phyloP scores from a whole-genome alignment of 169 alveolate species.

The Cryptosporidium sp. region DNA sequence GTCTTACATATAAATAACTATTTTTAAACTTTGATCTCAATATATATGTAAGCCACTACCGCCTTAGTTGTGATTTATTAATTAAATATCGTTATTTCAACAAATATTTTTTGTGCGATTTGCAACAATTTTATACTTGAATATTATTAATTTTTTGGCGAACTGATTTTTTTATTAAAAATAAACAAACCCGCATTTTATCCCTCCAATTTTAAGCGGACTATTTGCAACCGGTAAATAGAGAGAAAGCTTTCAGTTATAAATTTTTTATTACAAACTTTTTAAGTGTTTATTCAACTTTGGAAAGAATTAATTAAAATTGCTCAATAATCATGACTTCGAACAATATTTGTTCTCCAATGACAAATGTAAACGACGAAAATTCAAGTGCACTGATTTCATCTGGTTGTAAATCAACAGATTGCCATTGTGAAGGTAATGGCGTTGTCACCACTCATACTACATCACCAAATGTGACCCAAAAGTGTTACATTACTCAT shows the following conservation, averaged over 20 bases:
- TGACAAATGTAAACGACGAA: slow-evolving; percentile 13
- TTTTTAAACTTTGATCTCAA: not conserved
- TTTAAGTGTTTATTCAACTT: not conserved
- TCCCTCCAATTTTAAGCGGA: slow-evolving; percentile 17
- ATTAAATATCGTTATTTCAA: not conserved
- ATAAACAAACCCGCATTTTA: not conserved
- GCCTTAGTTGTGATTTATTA: not conserved
- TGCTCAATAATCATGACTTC: slow-evolving; percentile 33
- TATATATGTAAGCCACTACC: not conserved
- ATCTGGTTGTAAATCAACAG: slow-evolving; percentile 25
- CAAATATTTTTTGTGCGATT: not conserved
- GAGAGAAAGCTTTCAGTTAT: not conserved
- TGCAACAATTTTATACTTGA: not conserved
- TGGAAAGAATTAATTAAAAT: not conserved
- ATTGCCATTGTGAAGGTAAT: slow-evolving; percentile 64
- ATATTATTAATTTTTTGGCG: not conserved
- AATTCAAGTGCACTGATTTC: slow-evolving; percentile 56
- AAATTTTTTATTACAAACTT: too few species aligned
- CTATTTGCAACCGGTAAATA: not conserved
- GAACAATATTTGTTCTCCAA: slow-evolving; percentile 21
- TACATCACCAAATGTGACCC: slow-evolving; percentile 44
- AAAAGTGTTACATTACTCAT: slow-evolving; percentile 50
- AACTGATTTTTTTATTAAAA: not conserved
- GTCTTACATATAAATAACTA: not conserved
- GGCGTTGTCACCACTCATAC: slow-evolving; percentile 49